Evolutionary conservation across 2,329 filamentous ascomycete genomes (phyloP).

Genomic region (Aspergillus pseudoviridinutans): DNA sequence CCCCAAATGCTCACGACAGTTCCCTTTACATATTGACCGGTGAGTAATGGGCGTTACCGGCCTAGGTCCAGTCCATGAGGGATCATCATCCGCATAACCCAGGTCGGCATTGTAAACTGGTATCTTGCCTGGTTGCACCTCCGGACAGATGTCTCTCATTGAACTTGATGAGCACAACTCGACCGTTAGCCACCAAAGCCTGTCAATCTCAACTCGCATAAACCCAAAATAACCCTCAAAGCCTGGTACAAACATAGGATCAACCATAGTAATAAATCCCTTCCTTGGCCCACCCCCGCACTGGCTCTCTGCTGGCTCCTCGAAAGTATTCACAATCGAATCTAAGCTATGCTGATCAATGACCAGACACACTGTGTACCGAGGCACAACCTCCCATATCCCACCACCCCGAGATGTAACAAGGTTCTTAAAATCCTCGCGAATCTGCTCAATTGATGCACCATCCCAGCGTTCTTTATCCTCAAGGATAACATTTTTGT

Average conservation of each 20-base stretch:
- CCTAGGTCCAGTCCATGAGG: background rate
- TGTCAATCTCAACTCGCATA: background rate
- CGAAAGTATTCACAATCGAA: background rate
- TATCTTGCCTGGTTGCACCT: background rate
- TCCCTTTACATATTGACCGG: background rate
- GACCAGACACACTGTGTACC: conserved; percentile 11
- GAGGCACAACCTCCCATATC: background rate
- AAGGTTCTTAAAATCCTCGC: conserved; percentile 2
- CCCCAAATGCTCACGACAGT: background rate
- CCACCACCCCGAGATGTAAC: background rate
- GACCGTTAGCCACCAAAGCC: background rate
- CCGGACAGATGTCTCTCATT: background rate
- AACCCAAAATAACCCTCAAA: background rate
- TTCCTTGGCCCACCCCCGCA: background rate
- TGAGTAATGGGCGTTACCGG: background rate
- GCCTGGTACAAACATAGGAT: background rate
- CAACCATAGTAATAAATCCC: conserved; percentile 2
- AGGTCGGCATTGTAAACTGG: background rate
- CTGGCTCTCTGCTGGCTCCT: background rate
- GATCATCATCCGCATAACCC: background rate
- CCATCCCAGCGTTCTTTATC: conserved; percentile 6
- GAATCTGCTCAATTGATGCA: conserved; percentile 4
- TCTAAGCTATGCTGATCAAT: conserved; percentile 8
- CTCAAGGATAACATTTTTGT: conserved; percentile 3
- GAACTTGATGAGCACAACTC: background rate